Evolutionary conservation across 495 filamentous ascomycete species (phyloP), one percentile per base, ranked within the genome.

Genomic region (Aspergillus sclerotioniger): DNA sequence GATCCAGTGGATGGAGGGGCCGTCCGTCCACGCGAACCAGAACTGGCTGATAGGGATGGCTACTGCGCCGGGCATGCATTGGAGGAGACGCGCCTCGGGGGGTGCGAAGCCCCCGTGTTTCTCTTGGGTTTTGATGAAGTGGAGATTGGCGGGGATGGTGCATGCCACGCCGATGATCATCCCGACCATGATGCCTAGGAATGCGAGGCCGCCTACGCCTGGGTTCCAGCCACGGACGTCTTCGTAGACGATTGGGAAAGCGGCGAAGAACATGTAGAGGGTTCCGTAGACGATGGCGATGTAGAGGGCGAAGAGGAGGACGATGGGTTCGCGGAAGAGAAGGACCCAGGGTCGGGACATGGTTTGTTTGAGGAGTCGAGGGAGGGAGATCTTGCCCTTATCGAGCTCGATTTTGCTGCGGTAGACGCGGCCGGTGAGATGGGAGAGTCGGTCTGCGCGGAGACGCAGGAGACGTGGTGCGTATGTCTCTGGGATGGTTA

Each of bases 21-120:
- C 3, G 15, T 50, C 47, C 1, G 47, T 50, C 47, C 47, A 50
- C 17, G 47, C 47, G 47, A 50, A 50, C 47, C 47, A 50, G 47
- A 50, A 50, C 47, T 50, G 47, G 47, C 47, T 50, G 47, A 32
- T 32, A 9, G 47, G 47, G 25, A 50, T 50, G 12, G 47, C 47
- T 8, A 50, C 5, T 3, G 47, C 25, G 1, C 47, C 47, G 10
- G 47, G 47, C 47, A 50, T 50, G 47, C 47, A 50, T 16, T 50
- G 47, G 4, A 50, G 2, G 10, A 50, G 47, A 5, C 47, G 25
- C 0, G 47, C 21, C 47, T 50, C 47, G 8, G 47, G 47, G 8
- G 47, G 47, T 16, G 47, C 47, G 10, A 50, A 32, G 15, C 47
- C 47, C 3, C 47, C 47, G 12, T 17, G 12, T 16, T 25, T 21